phyloP scores from a whole-genome alignment of 345 rosid species.

The Euphorbia peplus region DNA sequence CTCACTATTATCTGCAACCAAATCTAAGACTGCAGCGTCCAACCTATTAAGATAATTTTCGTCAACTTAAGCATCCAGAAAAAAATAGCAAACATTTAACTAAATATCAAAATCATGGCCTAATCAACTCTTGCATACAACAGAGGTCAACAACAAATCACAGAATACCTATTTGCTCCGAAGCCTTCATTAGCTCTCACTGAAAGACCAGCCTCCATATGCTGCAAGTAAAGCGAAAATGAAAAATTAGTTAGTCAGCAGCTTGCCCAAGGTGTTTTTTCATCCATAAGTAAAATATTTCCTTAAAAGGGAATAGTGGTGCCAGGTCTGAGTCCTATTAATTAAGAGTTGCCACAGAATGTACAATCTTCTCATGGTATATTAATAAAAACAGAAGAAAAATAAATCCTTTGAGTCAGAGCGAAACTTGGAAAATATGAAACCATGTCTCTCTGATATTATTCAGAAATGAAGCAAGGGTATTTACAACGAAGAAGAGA shows the following conservation, averaged over 20 bases:
- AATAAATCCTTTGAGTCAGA: not conserved
- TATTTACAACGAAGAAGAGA: not conserved
- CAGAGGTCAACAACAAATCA: conserved; percentile 2
- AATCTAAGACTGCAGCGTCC: conserved; percentile 87
- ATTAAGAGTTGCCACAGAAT: not conserved
- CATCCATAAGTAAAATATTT: not conserved
- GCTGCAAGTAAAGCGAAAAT: conserved; percentile 43
- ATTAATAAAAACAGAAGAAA: not conserved
- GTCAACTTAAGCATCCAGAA: not conserved
- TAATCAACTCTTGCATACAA: conserved; percentile 8
- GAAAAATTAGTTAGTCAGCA: conserved; percentile 19
- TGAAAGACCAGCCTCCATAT: conserved; percentile 76
- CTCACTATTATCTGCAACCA: conserved; percentile 82
- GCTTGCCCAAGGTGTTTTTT: not conserved
- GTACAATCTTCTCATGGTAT: not conserved
- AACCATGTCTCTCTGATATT: not conserved
- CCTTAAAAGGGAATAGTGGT: too few relatives aligned
- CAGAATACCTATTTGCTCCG: conserved; percentile 72
- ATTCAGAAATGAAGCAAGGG: not conserved
- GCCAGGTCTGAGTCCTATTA: not conserved
- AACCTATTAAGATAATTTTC: conserved; percentile 41
- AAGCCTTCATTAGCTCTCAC: conserved; percentile 72
- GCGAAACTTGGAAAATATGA: not conserved
- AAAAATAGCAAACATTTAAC: not conserved
- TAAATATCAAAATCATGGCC: not conserved